Percentiles rank a stretch among this genome's conserved stretches.
Evolutionary conservation across 495 filamentous ascomycete species (phyloP).

Genomic region (Poronia punctata): DNA sequence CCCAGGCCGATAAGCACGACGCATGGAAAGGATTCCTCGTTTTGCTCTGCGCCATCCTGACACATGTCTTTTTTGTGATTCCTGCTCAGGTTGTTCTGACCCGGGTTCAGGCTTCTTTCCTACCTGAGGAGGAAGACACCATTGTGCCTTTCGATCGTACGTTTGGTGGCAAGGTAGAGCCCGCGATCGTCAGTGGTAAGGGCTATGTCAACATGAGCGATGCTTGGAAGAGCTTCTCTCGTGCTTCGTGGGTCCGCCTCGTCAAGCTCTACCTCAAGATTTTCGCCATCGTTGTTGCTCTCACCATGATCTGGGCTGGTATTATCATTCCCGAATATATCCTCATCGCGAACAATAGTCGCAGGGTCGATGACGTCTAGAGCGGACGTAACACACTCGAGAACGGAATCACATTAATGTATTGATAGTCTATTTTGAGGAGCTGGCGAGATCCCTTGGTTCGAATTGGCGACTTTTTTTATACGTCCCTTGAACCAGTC

Average conservation of each 20-base stretch:
- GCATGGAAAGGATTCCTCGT: slow-evolving; percentile 29
- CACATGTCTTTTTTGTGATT: slow-evolving; percentile 31
- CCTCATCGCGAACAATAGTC: slow-evolving; percentile 21
- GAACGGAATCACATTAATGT: too few relatives aligned
- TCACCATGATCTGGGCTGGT: slow-evolving; percentile 39
- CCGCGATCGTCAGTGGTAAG: slow-evolving; percentile 60
- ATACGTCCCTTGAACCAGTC: too few relatives aligned
- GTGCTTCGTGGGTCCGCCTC: slow-evolving; percentile 57
- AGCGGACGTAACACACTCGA: not conserved
- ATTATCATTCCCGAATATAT: slow-evolving; percentile 31
- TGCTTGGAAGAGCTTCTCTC: slow-evolving; percentile 64
- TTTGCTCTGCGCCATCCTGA: slow-evolving; percentile 15
- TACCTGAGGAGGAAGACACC: slow-evolving; percentile 41
- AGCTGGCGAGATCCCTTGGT: too few relatives aligned
- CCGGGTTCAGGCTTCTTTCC: slow-evolving; percentile 45
- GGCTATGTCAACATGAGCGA: slow-evolving; percentile 61
- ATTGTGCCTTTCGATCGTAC: slow-evolving; percentile 47
- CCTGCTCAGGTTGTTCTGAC: slow-evolving; percentile 37
- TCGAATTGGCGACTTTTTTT: too few relatives aligned
- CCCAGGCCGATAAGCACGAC: slow-evolving; percentile 15
- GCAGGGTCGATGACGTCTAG: slow-evolving; percentile 16
- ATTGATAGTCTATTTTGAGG: too few relatives aligned
- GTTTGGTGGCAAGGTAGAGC: slow-evolving; percentile 41
- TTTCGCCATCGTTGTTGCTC: slow-evolving; percentile 30
- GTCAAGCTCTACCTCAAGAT: slow-evolving; percentile 64